Percentiles rank a stretch among this genome's conserved stretches.
phyloP scores from a whole-genome alignment of 345 rosid genomes.

The Clausena lansium region DNA sequence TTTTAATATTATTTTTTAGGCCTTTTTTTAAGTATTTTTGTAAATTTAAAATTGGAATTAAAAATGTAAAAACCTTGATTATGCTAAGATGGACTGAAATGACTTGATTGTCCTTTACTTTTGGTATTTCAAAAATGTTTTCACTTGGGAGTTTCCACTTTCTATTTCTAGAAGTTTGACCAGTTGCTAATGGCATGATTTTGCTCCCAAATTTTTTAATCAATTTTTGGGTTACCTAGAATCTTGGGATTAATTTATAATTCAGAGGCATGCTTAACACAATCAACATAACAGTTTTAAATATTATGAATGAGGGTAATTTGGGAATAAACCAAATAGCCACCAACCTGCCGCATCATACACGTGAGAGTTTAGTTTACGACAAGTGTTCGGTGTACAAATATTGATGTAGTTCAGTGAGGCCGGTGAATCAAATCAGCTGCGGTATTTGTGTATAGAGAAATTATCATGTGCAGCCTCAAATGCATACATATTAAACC shows the following conservation, averaged over 20 bases:
- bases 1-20: neutral
- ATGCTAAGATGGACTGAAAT: neutral
- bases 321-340: neutral
- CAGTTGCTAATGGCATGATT: neutral
- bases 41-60: neutral
- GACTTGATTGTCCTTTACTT: slow-evolving; percentile 19
- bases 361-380: neutral
- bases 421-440: neutral
- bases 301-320: neutral
- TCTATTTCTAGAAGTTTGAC: neutral
- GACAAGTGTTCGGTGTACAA: neutral
- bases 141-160: neutral
- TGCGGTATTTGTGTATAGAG: neutral
- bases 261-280: neutral
- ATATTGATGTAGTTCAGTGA: neutral
- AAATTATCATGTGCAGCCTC: neutral
- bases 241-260: neutral
- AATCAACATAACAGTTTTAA: neutral
- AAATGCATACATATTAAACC: neutral
- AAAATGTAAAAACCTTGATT: neutral
- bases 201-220: neutral
- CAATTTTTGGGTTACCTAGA: neutral
- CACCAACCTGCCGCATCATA: neutral
- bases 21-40: neutral
- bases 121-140: slow-evolving; percentile 10